phyloP scores from a whole-genome alignment of 805 yeast species.

The Wickerhamiella lipophila region DNA sequence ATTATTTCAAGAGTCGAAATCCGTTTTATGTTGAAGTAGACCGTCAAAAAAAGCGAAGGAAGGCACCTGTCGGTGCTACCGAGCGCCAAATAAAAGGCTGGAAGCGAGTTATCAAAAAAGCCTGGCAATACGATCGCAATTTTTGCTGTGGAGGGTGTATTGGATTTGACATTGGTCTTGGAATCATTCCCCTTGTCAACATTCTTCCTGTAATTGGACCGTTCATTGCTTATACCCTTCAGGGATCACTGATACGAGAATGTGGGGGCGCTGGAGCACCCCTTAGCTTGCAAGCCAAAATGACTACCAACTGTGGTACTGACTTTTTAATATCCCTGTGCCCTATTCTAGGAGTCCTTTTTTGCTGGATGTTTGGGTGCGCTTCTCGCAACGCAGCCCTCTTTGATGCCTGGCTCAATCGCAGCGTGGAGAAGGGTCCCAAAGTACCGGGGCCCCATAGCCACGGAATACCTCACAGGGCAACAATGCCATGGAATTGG shows the following conservation, averaged over 20 bases:
- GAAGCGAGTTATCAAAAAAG: slow-evolving; percentile 60
- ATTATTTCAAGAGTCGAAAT: slow-evolving; percentile 42
- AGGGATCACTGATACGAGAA: slow-evolving; percentile 48
- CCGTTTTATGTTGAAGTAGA: slow-evolving; percentile 30
- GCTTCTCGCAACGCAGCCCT: slow-evolving; percentile 82
- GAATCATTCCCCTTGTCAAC: slow-evolving; percentile 61
- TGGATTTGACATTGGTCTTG: slow-evolving; percentile 56
- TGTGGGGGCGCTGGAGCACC: slow-evolving; percentile 56
- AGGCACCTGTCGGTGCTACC: slow-evolving; percentile 46
- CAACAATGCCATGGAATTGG: not conserved
- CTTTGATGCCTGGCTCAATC: slow-evolving; percentile 40
- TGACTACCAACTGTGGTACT: slow-evolving; percentile 62
- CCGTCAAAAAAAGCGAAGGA: slow-evolving; percentile 42
- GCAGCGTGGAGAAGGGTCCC: slow-evolving; percentile 13
- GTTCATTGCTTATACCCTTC: slow-evolving; percentile 61
- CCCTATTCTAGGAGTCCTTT: slow-evolving; percentile 66
- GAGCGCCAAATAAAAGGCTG: slow-evolving; percentile 52
- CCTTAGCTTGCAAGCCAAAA: slow-evolving; percentile 42
- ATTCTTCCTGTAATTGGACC: slow-evolving; percentile 83
- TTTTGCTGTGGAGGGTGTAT: slow-evolving; percentile 51
- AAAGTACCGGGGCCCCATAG: slow-evolving; percentile 2
- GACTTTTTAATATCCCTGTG: slow-evolving; percentile 67
- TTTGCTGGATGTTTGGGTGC: slow-evolving; percentile 73
- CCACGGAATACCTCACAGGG: not conserved
- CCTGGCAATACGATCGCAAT: slow-evolving; percentile 82